Evolutionary conservation across 176 grass and related monocot species (phyloP).

Genomic region (Oryza glumipatula): DNA sequence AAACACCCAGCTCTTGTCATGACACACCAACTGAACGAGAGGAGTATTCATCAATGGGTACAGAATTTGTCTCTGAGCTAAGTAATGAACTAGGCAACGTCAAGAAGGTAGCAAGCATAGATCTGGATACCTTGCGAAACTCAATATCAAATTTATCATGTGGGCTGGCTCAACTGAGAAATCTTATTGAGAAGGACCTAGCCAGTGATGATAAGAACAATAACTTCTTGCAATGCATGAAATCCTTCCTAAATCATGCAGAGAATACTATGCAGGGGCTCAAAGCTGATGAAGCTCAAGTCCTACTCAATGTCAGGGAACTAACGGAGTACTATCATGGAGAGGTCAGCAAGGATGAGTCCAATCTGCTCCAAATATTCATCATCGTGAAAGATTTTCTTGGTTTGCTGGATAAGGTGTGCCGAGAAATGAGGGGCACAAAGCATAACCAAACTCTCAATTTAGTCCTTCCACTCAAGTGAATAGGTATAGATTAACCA

Average conservation of each 20-base stretch:
- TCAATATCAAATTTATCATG: slow-evolving; percentile 80
- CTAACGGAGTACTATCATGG: slow-evolving; percentile 90
- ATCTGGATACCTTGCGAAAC: slow-evolving; percentile 71
- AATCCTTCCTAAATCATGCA: slow-evolving; percentile 56
- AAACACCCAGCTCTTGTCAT: slow-evolving; percentile 4
- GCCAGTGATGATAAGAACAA: slow-evolving; percentile 36
- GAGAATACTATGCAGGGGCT: slow-evolving; percentile 65
- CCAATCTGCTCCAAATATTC: slow-evolving; percentile 76
- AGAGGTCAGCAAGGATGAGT: slow-evolving; percentile 74
- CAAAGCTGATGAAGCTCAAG: slow-evolving; percentile 54
- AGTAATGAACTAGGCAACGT: slow-evolving; percentile 74
- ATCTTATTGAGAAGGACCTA: slow-evolving; percentile 50
- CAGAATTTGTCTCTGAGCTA: slow-evolving; percentile 69
- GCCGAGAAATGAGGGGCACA: slow-evolving; percentile 55
- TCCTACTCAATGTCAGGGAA: slow-evolving; percentile 66
- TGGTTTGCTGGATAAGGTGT: slow-evolving; percentile 70
- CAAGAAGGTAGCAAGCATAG: slow-evolving; percentile 84
- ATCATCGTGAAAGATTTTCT: slow-evolving; percentile 89
- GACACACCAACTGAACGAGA: slow-evolving; percentile 32
- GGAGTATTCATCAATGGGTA: slow-evolving; percentile 13
- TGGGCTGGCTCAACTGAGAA: slow-evolving; percentile 60
- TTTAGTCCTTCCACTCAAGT: slow-evolving; percentile 42
- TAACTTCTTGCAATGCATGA: slow-evolving; percentile 66
- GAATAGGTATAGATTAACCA: slow-evolving; percentile 37
- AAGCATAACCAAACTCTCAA: slow-evolving; percentile 47